Conservation (phyloP, 345 rosid genomes). For the Sisymbrium irio region DNA sequence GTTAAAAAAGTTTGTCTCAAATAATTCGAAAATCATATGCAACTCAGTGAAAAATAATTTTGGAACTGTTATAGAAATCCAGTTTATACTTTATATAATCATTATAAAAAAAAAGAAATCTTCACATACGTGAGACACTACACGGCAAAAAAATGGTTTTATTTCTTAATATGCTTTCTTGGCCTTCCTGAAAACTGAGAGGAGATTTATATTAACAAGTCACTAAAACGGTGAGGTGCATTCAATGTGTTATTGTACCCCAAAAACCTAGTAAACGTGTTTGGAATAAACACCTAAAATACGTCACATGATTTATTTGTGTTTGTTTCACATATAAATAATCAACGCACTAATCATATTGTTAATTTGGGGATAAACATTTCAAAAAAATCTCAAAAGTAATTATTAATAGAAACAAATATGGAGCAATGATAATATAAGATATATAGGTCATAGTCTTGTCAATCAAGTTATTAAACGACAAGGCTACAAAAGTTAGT, state of each 20-base stretch:
- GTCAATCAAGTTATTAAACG: constrained; percentile 24
- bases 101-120: background rate
- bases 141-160: background rate
- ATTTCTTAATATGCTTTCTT: background rate
- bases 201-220: background rate
- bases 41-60: background rate
- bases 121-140: background rate
- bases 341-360: constrained; percentile 5
- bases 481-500: constrained; percentile 16
- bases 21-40: background rate
- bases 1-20: background rate
- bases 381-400: background rate
- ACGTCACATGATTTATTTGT: background rate
- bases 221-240: background rate
- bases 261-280: background rate
- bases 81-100: background rate
- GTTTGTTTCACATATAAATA: constrained; percentile 6
- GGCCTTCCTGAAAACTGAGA: background rate
- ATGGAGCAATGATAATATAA: background rate
- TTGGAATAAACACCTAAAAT: background rate
- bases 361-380: background rate
- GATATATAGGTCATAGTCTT: constrained; percentile 14
- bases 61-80: background rate
- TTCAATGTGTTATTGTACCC: background rate
- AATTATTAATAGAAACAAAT: background rate